These are phyloP conservation scores for Lentinula guzmanii DNA, from an alignment of 768 basidiomycete species.

Conservation along the genomic window DNA sequence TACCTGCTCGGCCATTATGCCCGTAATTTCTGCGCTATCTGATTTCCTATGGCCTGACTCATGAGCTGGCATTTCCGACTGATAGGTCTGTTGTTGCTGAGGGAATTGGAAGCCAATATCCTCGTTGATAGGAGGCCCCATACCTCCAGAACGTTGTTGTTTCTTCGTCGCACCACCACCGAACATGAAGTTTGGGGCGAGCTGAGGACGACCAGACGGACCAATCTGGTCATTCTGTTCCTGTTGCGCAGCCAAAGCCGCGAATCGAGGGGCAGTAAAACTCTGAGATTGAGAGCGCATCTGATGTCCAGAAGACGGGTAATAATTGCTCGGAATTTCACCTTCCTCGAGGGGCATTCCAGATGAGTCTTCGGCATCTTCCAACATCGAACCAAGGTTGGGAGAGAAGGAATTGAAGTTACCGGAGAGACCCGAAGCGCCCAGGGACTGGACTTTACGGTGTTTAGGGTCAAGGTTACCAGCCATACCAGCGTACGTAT, in stretches of 20 bases:
- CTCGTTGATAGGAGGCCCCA: conserved; percentile 74
- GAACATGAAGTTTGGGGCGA: conserved; percentile 90
- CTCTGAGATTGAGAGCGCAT: conserved; percentile 75
- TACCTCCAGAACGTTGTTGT: conserved; percentile 38
- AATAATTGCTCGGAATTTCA: conserved; percentile 61
- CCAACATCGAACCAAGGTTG: conserved; percentile 78
- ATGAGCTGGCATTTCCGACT: conserved; percentile 20
- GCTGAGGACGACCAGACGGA: conserved; percentile 78
- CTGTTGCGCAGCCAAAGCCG: conserved; percentile 69
- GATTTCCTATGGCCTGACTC: conserved; percentile 46
- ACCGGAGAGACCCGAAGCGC: conserved; percentile 47
- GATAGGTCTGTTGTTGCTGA: conserved; percentile 48
- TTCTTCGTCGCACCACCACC: conserved; percentile 49
- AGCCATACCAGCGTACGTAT: conserved; percentile 42
- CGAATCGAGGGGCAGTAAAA: conserved; percentile 87
- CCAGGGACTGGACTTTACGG: conserved; percentile 77
- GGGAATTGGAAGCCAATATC: conserved; percentile 81
- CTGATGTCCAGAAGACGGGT: conserved; percentile 51
- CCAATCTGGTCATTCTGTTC: conserved; percentile 60
- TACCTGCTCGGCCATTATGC: conserved; percentile 96
- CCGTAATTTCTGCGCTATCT: conserved; percentile 73
- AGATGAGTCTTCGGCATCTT: conserved; percentile 65
- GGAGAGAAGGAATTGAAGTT: conserved; percentile 72
- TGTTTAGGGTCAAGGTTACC: conserved; percentile 54
- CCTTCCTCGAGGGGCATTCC: conserved; percentile 63